Conservation (phyloP, 345 rosid species). For the Limnanthes douglasii region DNA sequence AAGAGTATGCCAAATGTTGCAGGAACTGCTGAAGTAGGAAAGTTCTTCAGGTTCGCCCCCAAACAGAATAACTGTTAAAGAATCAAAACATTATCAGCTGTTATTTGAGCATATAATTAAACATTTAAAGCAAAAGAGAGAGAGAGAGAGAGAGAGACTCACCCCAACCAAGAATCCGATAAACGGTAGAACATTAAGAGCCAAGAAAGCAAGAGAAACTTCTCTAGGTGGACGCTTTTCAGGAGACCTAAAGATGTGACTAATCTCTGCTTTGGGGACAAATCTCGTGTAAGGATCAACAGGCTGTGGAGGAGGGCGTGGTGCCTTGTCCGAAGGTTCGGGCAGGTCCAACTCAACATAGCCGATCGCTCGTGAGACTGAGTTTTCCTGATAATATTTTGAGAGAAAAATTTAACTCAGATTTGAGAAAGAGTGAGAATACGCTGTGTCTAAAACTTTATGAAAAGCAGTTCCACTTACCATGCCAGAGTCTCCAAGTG, state of each 20-base stretch:
- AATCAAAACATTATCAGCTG: conserved; percentile 3
- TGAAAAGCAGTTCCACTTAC: conserved; percentile 40
- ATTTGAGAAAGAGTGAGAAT: too few relatives aligned
- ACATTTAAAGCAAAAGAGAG: background rate
- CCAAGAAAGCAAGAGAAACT: conserved; percentile 79
- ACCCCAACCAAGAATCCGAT: conserved; percentile 84
- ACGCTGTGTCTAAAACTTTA: too few relatives aligned
- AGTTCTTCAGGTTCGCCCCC: conserved; percentile 84
- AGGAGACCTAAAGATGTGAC: conserved; percentile 73
- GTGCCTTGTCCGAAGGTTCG: conserved; percentile 82
- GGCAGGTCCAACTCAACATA: conserved; percentile 77
- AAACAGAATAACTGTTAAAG: conserved; percentile 38
- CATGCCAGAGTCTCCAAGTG: conserved; percentile 88
- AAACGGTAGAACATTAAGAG: conserved; percentile 55
- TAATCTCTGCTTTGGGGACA: conserved; percentile 83
- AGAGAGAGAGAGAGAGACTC: conserved; percentile 16
- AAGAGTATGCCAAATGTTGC: conserved; percentile 60
- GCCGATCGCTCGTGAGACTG: conserved; percentile 54
- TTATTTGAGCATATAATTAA: too few relatives aligned
- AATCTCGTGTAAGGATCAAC: conserved; percentile 54
- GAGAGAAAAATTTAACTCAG: conserved; percentile 1
- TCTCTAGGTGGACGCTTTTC: conserved; percentile 78
- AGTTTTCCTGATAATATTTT: conserved; percentile 52
- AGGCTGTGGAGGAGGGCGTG: conserved; percentile 51
- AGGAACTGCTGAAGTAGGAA: conserved; percentile 54